A percentile compares a stretch with the other conserved stretches of the same genome.
Conservation (phyloP, 305 asterid species). For the Plantago rigida region DNA sequence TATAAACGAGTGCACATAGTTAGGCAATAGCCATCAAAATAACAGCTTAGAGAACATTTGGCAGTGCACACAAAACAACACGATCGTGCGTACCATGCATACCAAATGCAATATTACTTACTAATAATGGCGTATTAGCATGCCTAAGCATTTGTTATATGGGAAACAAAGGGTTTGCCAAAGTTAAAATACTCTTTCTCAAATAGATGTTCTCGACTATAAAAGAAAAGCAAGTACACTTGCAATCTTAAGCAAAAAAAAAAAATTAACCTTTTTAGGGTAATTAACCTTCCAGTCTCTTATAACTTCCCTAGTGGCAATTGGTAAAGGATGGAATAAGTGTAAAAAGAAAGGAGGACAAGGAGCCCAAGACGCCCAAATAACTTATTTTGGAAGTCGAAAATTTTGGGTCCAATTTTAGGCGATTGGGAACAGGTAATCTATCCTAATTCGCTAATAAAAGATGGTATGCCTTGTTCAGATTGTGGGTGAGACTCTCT, state of each 20-base stretch:
- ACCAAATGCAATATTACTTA: not conserved
- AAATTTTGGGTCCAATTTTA: not conserved
- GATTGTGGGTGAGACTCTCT: not conserved
- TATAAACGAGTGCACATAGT: not conserved
- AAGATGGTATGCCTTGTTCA: not conserved
- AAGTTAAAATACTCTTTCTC: too few relatives aligned
- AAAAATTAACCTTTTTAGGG: not conserved
- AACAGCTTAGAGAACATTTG: not conserved
- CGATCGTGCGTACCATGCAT: not conserved
- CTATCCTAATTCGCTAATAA: not conserved
- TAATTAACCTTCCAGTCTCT: not conserved
- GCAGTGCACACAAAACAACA: not conserved
- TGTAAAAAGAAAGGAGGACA: too few relatives aligned
- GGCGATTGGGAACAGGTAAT: not conserved
- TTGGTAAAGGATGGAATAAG: too few relatives aligned
- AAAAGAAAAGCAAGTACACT: not conserved
- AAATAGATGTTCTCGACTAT: not conserved
- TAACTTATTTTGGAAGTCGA: too few relatives aligned
- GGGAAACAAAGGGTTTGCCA: not conserved
- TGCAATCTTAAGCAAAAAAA: not conserved
- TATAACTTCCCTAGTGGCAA: too few relatives aligned
- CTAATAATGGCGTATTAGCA: not conserved
- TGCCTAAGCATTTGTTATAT: not conserved
- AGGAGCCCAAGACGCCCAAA: too few relatives aligned
- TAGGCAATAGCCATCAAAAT: not conserved